Conservation (phyloP, 768 basidiomycete genomes). For the Lactifluus piperatus region DNA sequence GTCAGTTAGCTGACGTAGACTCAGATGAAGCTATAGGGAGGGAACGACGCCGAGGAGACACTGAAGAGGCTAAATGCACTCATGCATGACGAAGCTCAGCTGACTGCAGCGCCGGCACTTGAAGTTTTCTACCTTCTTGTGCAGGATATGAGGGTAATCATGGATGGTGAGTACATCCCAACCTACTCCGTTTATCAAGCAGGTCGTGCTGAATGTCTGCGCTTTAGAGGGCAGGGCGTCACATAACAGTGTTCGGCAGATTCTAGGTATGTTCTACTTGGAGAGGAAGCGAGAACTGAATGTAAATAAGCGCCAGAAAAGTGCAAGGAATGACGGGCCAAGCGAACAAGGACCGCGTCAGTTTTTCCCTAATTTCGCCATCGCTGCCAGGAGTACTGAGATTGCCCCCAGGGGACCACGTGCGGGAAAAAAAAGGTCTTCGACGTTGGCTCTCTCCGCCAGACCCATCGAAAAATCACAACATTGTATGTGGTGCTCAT, state of each 20-base stretch:
- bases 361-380: neutral
- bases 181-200: neutral
- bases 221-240: neutral
- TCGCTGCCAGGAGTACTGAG: neutral
- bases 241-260: neutral
- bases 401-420: neutral
- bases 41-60: neutral
- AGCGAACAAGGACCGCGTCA: neutral
- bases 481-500: neutral
- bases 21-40: slow-evolving; percentile 1
- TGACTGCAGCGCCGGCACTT: neutral
- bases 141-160: neutral
- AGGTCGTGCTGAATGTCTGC: neutral
- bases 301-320: neutral
- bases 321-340: neutral
- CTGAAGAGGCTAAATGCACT: neutral
- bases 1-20: neutral
- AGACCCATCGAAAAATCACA: slow-evolving; percentile 1
- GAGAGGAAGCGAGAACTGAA: too few species aligned
- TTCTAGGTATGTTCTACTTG: too few species aligned
- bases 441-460: slow-evolving; percentile 1
- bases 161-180: neutral
- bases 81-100: neutral
- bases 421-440: neutral
- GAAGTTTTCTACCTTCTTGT: neutral